Evolutionary conservation across 108 stramenopile genomes (phyloP).

Genomic region (Cyclotella kingstonii): DNA sequence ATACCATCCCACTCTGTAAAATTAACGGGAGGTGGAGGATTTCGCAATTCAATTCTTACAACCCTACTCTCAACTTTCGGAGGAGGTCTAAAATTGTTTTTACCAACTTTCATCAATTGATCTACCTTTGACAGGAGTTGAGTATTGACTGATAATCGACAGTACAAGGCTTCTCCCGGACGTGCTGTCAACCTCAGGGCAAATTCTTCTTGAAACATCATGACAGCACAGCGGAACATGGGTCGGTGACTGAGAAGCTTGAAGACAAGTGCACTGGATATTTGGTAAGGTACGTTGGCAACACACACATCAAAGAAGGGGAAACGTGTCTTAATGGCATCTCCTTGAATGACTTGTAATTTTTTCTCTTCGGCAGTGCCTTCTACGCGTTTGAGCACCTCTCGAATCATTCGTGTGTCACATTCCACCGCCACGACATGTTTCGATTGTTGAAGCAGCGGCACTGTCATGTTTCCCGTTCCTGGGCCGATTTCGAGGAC

Average conservation of each 20-base stretch:
- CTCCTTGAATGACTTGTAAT: constrained; percentile 93
- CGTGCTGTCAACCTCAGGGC: constrained; percentile 90
- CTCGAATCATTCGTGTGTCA: constrained; percentile 96
- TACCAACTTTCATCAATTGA: constrained; percentile 96
- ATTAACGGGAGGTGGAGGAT: constrained; percentile 97
- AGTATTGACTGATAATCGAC: constrained; percentile 95
- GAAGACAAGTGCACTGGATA: constrained; percentile 93
- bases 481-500: constrained; percentile 91
- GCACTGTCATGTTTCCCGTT: constrained; percentile 99
- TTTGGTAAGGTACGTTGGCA: constrained; percentile 99
- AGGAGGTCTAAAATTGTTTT: constrained; percentile 98
- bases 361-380: constrained; percentile 72
- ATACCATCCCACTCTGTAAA: constrained; percentile 99
- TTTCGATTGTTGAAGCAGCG: constrained; percentile 87
- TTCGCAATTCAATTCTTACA: constrained; percentile 89
- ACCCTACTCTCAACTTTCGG: constrained; percentile 92
- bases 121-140: constrained; percentile 98
- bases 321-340: constrained; percentile 93
- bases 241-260: constrained; percentile 94
- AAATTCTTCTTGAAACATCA: constrained; percentile 99
- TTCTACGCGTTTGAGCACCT: constrained; percentile 97
- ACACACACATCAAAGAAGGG: constrained; percentile 98
- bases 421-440: constrained; percentile 94
- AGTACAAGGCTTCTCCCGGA: constrained; percentile 95
- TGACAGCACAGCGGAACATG: constrained; percentile 97